Conservation (phyloP, 2,329 filamentous ascomycete genomes). For the Pestalotiopsis sp. region DNA sequence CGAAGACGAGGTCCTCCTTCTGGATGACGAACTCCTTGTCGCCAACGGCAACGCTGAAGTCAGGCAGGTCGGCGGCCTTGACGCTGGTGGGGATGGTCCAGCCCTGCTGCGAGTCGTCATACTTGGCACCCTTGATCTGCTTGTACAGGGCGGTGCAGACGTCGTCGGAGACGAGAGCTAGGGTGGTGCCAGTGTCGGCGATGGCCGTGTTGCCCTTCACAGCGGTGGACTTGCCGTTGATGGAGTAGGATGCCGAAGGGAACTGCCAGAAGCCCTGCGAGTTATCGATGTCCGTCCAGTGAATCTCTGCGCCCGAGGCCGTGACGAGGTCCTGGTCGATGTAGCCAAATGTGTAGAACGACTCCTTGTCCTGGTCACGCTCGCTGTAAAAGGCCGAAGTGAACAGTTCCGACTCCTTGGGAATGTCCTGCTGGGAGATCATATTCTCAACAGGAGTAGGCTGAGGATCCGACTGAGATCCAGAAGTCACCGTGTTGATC, state of each 20-base stretch:
- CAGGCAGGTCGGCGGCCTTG: conserved; percentile 56
- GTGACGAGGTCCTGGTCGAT: conserved; percentile 66
- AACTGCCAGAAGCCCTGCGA: conserved; percentile 72
- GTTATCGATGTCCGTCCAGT: conserved; percentile 65
- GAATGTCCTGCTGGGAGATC: conserved; percentile 52
- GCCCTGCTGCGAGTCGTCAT: conserved; percentile 60
- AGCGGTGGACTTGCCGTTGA: conserved; percentile 57
- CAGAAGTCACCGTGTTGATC: conserved; percentile 61
- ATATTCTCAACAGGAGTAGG: conserved; percentile 71
- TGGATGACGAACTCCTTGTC: conserved; percentile 60
- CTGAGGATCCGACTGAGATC: conserved; percentile 48
- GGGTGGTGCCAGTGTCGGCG: conserved; percentile 72
- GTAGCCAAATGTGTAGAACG: conserved; percentile 75
- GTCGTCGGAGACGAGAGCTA: conserved; percentile 65
- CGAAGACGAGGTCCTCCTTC: conserved; percentile 65
- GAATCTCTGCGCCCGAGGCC: conserved; percentile 53
- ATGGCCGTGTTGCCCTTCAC: conserved; percentile 65
- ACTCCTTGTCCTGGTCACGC: conserved; percentile 50
- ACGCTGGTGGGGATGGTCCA: conserved; percentile 63
- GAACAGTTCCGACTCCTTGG: conserved; percentile 58
- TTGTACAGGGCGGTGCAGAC: conserved; percentile 65
- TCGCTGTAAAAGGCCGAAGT: conserved; percentile 64
- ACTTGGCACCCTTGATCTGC: conserved; percentile 62
- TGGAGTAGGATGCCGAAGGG: conserved; percentile 54
- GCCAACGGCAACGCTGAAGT: conserved; percentile 65